A percentile compares a stretch with the other conserved stretches of the same genome.
Evolutionary conservation across 1,284 basidiomycete genomes (phyloP).

Genomic region (Amylostereum chailletii): DNA sequence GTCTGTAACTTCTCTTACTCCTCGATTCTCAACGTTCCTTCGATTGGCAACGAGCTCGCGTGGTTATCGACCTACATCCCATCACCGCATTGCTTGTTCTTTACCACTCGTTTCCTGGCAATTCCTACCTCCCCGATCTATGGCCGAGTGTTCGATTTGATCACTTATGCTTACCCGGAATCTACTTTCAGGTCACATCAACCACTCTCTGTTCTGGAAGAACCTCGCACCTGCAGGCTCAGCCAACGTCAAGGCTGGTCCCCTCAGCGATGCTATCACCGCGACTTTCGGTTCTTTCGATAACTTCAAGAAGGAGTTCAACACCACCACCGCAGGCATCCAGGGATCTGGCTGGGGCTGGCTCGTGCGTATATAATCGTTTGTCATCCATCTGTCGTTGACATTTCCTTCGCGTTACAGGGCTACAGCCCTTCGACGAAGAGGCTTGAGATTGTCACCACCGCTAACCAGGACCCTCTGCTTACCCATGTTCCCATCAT

Average conservation of each 20-base stretch:
- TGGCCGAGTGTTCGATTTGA: too few species aligned
- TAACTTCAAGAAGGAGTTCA: conserved; percentile 70
- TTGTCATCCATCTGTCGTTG: neutral
- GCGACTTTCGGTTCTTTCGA: conserved; percentile 82
- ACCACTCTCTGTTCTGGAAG: conserved; percentile 96
- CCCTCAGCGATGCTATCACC: conserved; percentile 77
- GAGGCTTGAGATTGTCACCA: conserved; percentile 69
- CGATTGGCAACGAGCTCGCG: too few species aligned
- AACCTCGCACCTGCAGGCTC: conserved; percentile 67
- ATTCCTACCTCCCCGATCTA: neutral
- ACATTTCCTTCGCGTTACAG: conserved; percentile 24
- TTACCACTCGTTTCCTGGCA: neutral
- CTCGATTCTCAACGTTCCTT: too few species aligned
- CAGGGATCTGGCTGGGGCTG: conserved; percentile 94
- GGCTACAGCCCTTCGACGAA: conserved; percentile 55
- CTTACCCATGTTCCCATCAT: conserved; percentile 70
- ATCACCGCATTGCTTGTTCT: neutral
- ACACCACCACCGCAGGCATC: conserved; percentile 73
- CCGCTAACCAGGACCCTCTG: conserved; percentile 87
- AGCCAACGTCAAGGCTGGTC: conserved; percentile 52
- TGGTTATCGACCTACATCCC: neutral
- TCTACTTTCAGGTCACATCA: conserved; percentile 61
- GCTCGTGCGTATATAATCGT: conserved; percentile 49
- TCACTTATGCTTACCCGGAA: neutral
- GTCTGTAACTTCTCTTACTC: conserved; percentile 29